phyloP scores from a whole-genome alignment of 768 basidiomycete species.

The Phlebiopsis flavidoalba region DNA sequence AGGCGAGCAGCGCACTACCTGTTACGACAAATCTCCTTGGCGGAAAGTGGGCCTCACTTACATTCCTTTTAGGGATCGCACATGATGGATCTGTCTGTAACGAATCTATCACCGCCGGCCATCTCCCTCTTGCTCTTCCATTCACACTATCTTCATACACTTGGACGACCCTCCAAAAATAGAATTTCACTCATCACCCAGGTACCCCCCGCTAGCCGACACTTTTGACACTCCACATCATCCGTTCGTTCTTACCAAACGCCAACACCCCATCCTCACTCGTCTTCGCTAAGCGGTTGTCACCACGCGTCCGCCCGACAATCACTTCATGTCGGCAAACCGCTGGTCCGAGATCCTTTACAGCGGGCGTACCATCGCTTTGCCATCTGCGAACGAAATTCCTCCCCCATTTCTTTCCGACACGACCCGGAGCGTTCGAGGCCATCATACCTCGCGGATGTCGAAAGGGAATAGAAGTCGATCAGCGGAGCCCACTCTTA shows the following conservation, averaged over 20 bases:
- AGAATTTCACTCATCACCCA: constrained; percentile 16
- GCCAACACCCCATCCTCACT: constrained; percentile 54
- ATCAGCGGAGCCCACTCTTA: constrained; percentile 66
- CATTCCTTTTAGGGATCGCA: constrained; percentile 43
- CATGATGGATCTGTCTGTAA: constrained; percentile 63
- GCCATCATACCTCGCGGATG: constrained; percentile 49
- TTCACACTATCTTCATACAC: constrained; percentile 24
- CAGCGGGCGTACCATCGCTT: constrained; percentile 49
- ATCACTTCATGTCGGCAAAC: constrained; percentile 54
- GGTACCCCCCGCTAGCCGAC: constrained; percentile 28
- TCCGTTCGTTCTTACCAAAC: constrained; percentile 56
- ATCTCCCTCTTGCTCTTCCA: constrained; percentile 49
- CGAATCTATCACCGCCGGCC: constrained; percentile 66
- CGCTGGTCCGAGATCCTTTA: constrained; percentile 57
- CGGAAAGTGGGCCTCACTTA: constrained; percentile 71
- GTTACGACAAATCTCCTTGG: constrained; percentile 48
- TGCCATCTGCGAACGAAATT: constrained; percentile 65
- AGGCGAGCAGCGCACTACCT: constrained; percentile 24
- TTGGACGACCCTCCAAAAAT: constrained; percentile 5
- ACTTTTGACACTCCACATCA: constrained; percentile 34
- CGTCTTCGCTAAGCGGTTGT: constrained; percentile 50
- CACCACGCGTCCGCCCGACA: constrained; percentile 47
- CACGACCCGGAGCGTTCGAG: constrained; percentile 55
- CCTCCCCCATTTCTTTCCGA: constrained; percentile 43
- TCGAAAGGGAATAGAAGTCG: constrained; percentile 46